Percentiles rank a stretch among this genome's conserved stretches.
Evolutionary conservation across 2,329 filamentous ascomycete species (phyloP).

Genomic region (Talaromyces albobiverticillius): DNA sequence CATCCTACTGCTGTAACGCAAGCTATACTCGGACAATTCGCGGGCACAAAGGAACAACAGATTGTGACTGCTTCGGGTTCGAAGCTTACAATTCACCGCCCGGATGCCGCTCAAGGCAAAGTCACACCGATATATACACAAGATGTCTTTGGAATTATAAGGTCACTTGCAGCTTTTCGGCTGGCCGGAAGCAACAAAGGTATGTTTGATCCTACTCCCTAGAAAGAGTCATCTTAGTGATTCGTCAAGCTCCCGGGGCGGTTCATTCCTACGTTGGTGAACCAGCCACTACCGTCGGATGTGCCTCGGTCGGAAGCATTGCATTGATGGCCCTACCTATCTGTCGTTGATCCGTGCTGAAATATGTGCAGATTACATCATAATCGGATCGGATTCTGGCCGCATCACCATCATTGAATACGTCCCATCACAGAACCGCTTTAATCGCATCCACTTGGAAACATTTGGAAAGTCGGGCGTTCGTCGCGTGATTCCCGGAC

Average conservation of each 20-base stretch:
- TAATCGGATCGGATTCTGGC: slow-evolving; percentile 92
- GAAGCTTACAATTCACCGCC: slow-evolving; percentile 79
- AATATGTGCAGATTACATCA: slow-evolving; percentile 75
- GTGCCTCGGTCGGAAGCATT: slow-evolving; percentile 34
- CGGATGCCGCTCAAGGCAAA: slow-evolving; percentile 81
- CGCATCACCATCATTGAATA: slow-evolving; percentile 95
- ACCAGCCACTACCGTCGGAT: slow-evolving; percentile 28
- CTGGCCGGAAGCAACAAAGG: slow-evolving; percentile 94
- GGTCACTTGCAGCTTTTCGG: slow-evolving; percentile 82
- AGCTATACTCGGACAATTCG: slow-evolving; percentile 91
- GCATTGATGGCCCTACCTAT: slow-evolving; percentile 21
- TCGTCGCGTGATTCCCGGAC: slow-evolving; percentile 86
- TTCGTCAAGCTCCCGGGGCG: slow-evolving; percentile 61
- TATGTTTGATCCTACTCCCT: slow-evolving; percentile 51
- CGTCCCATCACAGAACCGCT: slow-evolving; percentile 77
- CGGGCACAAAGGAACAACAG: slow-evolving; percentile 94
- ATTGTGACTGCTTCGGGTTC: slow-evolving; percentile 93
- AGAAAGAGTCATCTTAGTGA: slow-evolving; percentile 65
- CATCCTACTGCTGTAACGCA: slow-evolving; percentile 84
- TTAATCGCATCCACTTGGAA: slow-evolving; percentile 87
- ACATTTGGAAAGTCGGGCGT: slow-evolving; percentile 98
- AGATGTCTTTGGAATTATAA: slow-evolving; percentile 94
- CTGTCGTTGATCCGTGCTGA: slow-evolving; percentile 41
- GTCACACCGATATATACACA: slow-evolving; percentile 83
- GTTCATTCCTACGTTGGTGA: slow-evolving; percentile 42